These are phyloP conservation scores for Penicillium canariense DNA, from an alignment of 495 filamentous ascomycete genomes.

Conservation along the genomic window DNA sequence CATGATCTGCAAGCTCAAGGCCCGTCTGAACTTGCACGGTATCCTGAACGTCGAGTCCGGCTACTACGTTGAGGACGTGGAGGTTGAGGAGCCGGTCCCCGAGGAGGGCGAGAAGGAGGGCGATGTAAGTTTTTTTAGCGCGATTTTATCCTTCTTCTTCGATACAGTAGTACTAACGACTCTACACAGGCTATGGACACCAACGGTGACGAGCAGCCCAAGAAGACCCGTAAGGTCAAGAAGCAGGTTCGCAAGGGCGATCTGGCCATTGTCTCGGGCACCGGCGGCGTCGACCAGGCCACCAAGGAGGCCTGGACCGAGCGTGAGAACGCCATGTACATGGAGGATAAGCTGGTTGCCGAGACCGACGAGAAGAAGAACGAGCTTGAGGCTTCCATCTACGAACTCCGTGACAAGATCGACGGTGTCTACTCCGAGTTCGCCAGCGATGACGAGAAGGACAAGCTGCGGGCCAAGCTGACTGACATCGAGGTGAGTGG, in stretches of 20 bases:
- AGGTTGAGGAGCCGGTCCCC: constrained; percentile 88
- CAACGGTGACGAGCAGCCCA: constrained; percentile 71
- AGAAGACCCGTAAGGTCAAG: constrained; percentile 97
- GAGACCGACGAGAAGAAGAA: constrained; percentile 99
- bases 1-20: constrained; percentile 99
- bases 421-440: constrained; percentile 87
- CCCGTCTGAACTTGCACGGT: constrained; percentile 93
- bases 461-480: constrained; percentile 75
- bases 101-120: constrained; percentile 66
- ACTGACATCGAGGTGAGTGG: constrained; percentile 79
- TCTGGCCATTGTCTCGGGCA: constrained; percentile 80
- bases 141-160: neutral
- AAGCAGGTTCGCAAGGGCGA: constrained; percentile 99
- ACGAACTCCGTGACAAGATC: constrained; percentile 91
- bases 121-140: constrained; percentile 64
- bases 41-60: constrained; percentile 95
- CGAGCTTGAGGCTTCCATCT: constrained; percentile 96
- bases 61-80: constrained; percentile 97
- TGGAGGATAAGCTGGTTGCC: constrained; percentile 97
- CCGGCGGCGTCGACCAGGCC: constrained; percentile 68
- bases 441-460: constrained; percentile 89
- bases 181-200: constrained; percentile 84
- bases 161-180: constrained; percentile 14
- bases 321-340: constrained; percentile 85
- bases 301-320: constrained; percentile 67